phyloP scores from a whole-genome alignment of 2,329 filamentous ascomycete species.

The Fulvia fulva region DNA sequence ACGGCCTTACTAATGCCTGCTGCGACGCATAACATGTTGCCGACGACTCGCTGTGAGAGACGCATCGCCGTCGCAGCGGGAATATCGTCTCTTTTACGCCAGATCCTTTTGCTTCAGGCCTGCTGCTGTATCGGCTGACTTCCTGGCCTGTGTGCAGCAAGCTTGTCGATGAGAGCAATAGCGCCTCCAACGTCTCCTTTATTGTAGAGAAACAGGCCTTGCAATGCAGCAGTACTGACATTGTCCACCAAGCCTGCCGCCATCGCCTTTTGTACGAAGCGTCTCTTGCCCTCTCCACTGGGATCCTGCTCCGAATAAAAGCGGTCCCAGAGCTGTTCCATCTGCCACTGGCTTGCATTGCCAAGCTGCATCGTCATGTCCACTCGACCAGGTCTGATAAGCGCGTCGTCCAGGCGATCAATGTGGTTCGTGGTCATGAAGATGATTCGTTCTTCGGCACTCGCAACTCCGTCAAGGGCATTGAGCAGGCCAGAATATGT shows the following conservation, averaged over 20 bases:
- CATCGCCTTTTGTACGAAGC: constrained; percentile 68
- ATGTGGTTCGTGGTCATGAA: constrained; percentile 95
- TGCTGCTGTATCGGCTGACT: not conserved
- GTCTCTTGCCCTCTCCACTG: constrained; percentile 57
- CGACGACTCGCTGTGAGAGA: not conserved
- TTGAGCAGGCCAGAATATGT: constrained; percentile 86
- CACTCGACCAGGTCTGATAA: constrained; percentile 86
- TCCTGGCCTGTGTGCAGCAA: constrained; percentile 13
- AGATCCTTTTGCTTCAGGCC: not conserved
- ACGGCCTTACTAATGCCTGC: not conserved
- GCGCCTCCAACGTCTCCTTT: constrained; percentile 87
- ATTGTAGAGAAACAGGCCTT: constrained; percentile 92
- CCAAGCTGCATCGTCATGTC: constrained; percentile 91
- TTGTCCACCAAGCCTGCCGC: constrained; percentile 67
- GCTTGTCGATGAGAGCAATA: constrained; percentile 48
- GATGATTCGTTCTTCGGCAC: constrained; percentile 87
- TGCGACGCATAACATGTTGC: not conserved
- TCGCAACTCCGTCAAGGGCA: constrained; percentile 77
- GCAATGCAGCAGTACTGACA: constrained; percentile 83
- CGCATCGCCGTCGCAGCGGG: not conserved
- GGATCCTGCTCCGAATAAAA: constrained; percentile 84
- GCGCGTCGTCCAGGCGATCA: constrained; percentile 79
- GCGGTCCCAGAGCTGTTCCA: constrained; percentile 82
- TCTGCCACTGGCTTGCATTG: constrained; percentile 81
- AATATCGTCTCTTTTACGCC: not conserved